Conservation (phyloP, 257 asterid species). For the Solanum verrucosum region DNA sequence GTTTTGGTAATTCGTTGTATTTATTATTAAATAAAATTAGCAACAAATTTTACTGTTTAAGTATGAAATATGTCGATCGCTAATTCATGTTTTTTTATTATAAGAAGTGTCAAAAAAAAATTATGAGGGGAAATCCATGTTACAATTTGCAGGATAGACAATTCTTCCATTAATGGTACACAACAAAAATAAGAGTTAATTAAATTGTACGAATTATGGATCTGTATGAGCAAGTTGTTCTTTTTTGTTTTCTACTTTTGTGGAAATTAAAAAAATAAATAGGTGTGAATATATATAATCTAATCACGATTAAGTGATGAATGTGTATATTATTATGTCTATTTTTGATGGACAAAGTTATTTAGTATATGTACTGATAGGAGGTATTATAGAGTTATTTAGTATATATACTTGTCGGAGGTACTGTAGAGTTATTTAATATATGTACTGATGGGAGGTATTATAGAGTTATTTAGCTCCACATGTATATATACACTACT, state of each 20-base stretch:
- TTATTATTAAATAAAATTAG: background rate
- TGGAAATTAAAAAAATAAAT: background rate
- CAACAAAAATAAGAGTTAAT: background rate
- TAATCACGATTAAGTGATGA: background rate
- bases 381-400: background rate
- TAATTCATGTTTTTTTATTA: background rate
- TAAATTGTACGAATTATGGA: background rate
- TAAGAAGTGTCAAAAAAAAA: background rate
- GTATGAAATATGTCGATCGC: accelerated
- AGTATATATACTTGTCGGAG: background rate
- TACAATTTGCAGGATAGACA: background rate
- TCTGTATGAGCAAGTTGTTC: background rate
- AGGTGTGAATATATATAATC: background rate
- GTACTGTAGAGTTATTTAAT: background rate
- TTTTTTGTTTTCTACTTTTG: background rate
- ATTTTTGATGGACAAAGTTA: background rate
- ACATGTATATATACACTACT: background rate
- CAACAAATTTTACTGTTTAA: background rate
- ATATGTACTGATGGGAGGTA: background rate
- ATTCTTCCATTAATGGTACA: background rate
- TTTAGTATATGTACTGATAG: background rate
- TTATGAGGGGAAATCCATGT: background rate
- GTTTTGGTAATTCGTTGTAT: background rate
- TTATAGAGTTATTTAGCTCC: background rate
- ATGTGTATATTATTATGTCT: background rate